phyloP scores from a whole-genome alignment of 2,329 filamentous ascomycete genomes.

The Neurospora sp. region DNA sequence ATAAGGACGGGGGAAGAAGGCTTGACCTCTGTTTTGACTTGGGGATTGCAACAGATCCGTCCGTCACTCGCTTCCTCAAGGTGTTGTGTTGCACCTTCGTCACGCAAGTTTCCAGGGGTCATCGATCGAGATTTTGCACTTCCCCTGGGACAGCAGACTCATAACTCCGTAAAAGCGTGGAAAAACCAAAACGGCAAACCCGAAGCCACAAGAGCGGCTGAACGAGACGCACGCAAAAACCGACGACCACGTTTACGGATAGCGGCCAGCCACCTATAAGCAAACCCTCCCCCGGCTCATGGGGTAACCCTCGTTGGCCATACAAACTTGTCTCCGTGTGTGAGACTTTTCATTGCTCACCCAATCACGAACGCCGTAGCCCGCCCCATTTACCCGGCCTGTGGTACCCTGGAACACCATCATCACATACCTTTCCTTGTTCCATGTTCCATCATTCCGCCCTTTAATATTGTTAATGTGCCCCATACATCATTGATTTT shows the following conservation, averaged over 20 bases:
- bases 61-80: too few relatives aligned
- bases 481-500: not conserved
- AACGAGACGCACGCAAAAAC: not conserved
- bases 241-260: not conserved
- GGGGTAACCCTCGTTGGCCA: not conserved
- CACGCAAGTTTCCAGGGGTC: not conserved
- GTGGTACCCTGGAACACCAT: not conserved
- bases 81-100: too few relatives aligned
- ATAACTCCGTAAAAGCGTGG: not conserved
- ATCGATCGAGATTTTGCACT: not conserved
- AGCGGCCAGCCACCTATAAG: not conserved
- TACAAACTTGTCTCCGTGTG: not conserved
- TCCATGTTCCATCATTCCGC: not conserved
- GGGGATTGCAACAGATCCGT: too few relatives aligned
- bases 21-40: too few relatives aligned
- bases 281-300: not conserved
- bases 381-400: not conserved
- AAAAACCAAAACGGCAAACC: not conserved
- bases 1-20: too few relatives aligned
- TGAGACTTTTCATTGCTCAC: not conserved
- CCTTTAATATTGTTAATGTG: not conserved
- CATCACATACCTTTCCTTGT: not conserved
- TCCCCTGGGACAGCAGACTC: not conserved
- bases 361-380: not conserved
- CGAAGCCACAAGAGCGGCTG: not conserved